A percentile compares a stretch with the other conserved stretches of the same genome.
phyloP scores from a whole-genome alignment of 2,329 filamentous ascomycete genomes.

The Stagonosporopsis tanaceti region DNA sequence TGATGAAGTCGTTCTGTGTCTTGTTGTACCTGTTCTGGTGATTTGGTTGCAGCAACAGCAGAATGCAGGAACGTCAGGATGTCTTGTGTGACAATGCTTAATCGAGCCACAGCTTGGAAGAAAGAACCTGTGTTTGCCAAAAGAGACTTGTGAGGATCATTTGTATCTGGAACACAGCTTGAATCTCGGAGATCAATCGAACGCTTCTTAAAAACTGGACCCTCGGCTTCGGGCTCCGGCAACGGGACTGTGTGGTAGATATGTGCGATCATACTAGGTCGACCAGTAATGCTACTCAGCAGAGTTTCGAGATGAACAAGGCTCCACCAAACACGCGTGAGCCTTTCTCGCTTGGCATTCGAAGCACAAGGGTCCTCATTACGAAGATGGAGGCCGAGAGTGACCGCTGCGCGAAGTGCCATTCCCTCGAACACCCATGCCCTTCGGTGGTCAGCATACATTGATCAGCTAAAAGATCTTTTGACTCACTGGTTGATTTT shows the following conservation, averaged over 20 bases:
- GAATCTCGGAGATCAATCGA: not conserved
- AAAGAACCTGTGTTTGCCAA: slow-evolving; percentile 25
- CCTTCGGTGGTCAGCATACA: slow-evolving; percentile 25
- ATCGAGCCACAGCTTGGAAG: slow-evolving; percentile 30
- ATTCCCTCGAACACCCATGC: slow-evolving; percentile 50
- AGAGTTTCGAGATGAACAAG: slow-evolving; percentile 50
- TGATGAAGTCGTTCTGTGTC: slow-evolving; percentile 39
- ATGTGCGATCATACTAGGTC: slow-evolving; percentile 50
- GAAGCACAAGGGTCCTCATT: slow-evolving; percentile 44
- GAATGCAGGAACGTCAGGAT: slow-evolving; percentile 47
- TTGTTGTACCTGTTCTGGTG: slow-evolving; percentile 45
- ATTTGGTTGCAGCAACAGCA: slow-evolving; percentile 39
- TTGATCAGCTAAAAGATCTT: not conserved
- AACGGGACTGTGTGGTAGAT: slow-evolving; percentile 45
- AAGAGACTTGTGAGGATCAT: not conserved
- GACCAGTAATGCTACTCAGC: slow-evolving; percentile 50
- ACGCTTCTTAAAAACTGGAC: slow-evolving; percentile 19
- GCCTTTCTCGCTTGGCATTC: slow-evolving; percentile 42
- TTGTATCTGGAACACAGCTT: slow-evolving; percentile 13
- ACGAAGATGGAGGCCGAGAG: slow-evolving; percentile 50
- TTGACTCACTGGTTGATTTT: slow-evolving; percentile 50
- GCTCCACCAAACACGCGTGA: slow-evolving; percentile 53
- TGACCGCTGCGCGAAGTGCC: slow-evolving; percentile 46
- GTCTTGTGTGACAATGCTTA: slow-evolving; percentile 41
- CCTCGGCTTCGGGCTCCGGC: slow-evolving; percentile 37